Evolutionary conservation across 2,329 filamentous ascomycete species (phyloP).

Genomic region (Botrytis hyacinthi): DNA sequence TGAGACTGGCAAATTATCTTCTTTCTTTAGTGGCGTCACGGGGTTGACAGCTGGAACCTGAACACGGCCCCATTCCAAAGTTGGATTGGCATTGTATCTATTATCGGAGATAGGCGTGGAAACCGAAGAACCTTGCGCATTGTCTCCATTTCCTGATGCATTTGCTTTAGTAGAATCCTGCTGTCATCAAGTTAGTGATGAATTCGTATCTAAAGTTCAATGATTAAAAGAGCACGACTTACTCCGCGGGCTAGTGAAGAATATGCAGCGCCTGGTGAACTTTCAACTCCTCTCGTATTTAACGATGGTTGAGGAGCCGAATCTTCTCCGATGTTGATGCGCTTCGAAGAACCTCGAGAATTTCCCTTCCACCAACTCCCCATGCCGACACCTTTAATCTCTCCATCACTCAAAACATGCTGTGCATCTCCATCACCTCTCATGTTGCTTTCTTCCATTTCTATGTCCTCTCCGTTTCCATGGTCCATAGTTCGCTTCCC

Average conservation of each 20-base stretch:
- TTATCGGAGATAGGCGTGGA: background rate
- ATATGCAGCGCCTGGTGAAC: background rate
- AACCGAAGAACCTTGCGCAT: background rate
- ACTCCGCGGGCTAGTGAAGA: background rate
- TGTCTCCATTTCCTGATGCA: background rate
- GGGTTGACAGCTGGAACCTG: background rate
- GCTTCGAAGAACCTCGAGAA: background rate
- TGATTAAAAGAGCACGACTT: background rate
- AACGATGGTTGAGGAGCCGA: background rate
- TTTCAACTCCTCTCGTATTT: background rate
- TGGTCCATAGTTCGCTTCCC: constrained; percentile 14
- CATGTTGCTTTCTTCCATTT: constrained; percentile 27
- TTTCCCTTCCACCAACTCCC: constrained; percentile 32
- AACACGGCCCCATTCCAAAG: background rate
- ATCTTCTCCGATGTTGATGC: background rate
- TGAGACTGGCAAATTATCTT: background rate
- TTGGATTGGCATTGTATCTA: background rate
- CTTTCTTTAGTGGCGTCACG: background rate
- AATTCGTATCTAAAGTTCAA: background rate
- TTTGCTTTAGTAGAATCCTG: background rate
- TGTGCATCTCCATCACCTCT: constrained; percentile 21
- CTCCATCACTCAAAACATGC: constrained; percentile 12
- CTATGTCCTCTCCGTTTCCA: constrained; percentile 1
- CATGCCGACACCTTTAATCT: constrained; percentile 31
- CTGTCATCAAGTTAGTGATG: background rate